Conservation (phyloP, 768 basidiomycete species). For the Lentinula boryana region DNA sequence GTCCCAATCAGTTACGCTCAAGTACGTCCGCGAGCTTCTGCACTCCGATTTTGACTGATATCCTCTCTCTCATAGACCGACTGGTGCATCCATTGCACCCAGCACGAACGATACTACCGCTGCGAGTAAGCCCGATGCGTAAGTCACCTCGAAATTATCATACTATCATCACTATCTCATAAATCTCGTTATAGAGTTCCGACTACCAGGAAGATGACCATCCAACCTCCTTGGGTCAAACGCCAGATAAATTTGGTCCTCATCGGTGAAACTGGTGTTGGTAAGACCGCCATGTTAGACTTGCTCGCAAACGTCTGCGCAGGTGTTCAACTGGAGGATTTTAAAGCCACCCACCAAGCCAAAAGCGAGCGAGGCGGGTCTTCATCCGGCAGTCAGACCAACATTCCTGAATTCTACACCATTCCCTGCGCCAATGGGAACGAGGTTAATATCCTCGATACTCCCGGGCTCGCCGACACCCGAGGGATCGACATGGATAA, state of each 20-base stretch:
- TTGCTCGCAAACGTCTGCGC: not conserved
- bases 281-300: not conserved
- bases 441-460: slow-evolving; percentile 18
- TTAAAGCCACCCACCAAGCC: not conserved
- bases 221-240: not conserved
- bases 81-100: not conserved
- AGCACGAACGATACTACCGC: not conserved
- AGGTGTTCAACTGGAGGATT: not conserved
- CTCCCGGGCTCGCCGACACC: slow-evolving; percentile 23
- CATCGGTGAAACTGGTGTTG: not conserved
- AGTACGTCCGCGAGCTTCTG: not conserved
- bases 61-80: not conserved
- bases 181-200: not conserved
- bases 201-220: not conserved
- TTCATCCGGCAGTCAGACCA: not conserved
- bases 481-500: slow-evolving; percentile 19
- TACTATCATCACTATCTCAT: not conserved
- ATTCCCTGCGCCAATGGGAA: not conserved
- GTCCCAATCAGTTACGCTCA: not conserved
- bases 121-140: not conserved
- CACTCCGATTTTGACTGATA: not conserved
- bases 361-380: not conserved
- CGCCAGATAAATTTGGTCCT: not conserved
- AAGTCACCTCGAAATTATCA: not conserved
- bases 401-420: not conserved